A percentile compares a stretch with the other conserved stretches of the same genome.
These are phyloP conservation scores for Diospyros lotus DNA, from an alignment of 148 eudicot genomes.

Conservation along the genomic window DNA sequence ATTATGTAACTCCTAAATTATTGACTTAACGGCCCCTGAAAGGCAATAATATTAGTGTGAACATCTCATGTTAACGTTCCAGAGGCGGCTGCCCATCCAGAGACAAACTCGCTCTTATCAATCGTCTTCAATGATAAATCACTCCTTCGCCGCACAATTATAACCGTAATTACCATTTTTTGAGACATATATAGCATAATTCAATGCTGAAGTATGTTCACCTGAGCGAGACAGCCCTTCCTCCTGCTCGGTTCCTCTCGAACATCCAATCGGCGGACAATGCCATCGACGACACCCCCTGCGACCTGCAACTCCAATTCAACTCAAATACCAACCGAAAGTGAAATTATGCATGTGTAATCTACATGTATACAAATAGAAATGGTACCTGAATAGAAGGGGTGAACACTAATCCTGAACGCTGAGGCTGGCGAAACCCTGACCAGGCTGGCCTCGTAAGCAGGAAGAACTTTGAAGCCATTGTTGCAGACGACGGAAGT, in stretches of 20 bases:
- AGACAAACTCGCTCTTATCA: too few species aligned
- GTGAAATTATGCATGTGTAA: neutral
- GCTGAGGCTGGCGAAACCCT: constrained; percentile 16
- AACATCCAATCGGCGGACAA: constrained; percentile 24
- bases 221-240: constrained; percentile 53
- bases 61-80: too few species aligned
- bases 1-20: too few species aligned
- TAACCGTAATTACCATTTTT: too few species aligned
- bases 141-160: too few species aligned
- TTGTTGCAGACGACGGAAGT: constrained; percentile 32
- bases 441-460: constrained; percentile 17
- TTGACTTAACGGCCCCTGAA: too few species aligned
- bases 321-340: neutral
- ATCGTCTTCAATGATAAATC: too few species aligned
- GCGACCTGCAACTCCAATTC: constrained; percentile 28
- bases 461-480: constrained; percentile 28
- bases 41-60: too few species aligned
- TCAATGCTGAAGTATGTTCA: constrained; percentile 11
- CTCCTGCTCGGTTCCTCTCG: constrained; percentile 53
- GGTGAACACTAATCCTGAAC: constrained; percentile 14
- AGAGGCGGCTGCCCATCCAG: too few species aligned
- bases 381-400: constrained; percentile 25
- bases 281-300: constrained; percentile 14
- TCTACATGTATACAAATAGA: neutral
- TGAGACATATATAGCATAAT: neutral